phyloP scores from a whole-genome alignment of 108 stramenopile species.

The Cyclotella distinguenda region DNA sequence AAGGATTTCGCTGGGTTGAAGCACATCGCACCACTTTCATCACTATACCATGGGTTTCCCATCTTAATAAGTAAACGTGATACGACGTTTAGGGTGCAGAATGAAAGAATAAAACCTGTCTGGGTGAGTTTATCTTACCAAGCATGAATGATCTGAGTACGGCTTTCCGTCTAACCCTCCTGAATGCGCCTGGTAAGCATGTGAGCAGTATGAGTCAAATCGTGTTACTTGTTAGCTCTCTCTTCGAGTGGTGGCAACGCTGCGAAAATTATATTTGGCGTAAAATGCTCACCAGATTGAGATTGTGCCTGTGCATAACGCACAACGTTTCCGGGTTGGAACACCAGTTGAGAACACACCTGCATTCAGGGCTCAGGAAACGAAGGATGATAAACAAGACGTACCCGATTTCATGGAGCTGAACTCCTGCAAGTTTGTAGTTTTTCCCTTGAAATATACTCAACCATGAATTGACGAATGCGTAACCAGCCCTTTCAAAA shows the following conservation, averaged over 20 bases:
- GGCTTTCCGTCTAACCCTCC: conserved; percentile 30
- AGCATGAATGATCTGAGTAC: conserved; percentile 35
- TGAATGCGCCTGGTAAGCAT: conserved; percentile 17
- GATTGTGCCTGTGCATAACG: conserved; percentile 4
- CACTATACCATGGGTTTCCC: conserved; percentile 41
- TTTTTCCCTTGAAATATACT: conserved; percentile 26
- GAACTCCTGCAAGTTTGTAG: conserved; percentile 21
- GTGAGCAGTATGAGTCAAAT: not conserved
- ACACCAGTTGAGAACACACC: no score
- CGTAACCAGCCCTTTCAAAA: no score
- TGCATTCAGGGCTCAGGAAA: no score
- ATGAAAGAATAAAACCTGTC: no score
- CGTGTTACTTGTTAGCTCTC: not conserved
- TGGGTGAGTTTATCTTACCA: no score
- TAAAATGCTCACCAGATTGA: conserved; percentile 12
- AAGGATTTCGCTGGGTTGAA: conserved; percentile 43
- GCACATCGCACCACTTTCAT: conserved; percentile 39
- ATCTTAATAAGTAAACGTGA: not conserved
- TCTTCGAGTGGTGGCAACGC: not conserved
- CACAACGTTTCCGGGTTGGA: no score
- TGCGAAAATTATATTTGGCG: not conserved
- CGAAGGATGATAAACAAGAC: not conserved
- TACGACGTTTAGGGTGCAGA: not conserved
- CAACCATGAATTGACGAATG: conserved; percentile 33
- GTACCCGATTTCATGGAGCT: conserved; percentile 3